These are phyloP conservation scores for Backusella mclennaniae DNA, from an alignment of 192 early-diverging fungal species.

Conservation along the genomic window DNA sequence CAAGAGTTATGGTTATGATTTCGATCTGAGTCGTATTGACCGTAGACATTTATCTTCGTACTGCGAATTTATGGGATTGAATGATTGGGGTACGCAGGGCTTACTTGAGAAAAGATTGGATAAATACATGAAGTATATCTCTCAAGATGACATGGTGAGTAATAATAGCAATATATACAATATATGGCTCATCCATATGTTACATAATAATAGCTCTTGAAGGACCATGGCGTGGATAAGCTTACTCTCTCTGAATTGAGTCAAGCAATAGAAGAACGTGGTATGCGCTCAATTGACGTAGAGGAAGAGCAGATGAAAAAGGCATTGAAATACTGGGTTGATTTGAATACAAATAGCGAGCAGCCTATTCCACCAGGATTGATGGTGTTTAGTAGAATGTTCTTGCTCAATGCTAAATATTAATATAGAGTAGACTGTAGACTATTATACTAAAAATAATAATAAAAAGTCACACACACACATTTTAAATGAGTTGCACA, in stretches of 20 bases:
- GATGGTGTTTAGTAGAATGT: conserved; percentile 53
- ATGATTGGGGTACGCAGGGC: conserved; percentile 43
- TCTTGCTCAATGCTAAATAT: conserved; percentile 49
- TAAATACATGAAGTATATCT: conserved; percentile 41
- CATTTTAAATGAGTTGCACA: no score
- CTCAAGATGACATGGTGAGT: conserved; percentile 42
- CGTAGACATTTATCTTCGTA: conserved; percentile 43
- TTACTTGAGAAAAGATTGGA: conserved; percentile 44
- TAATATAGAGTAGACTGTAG: background rate
- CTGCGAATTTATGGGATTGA: conserved; percentile 56
- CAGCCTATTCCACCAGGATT: conserved; percentile 27
- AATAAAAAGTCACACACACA: no score
- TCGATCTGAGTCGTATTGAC: conserved; percentile 45
- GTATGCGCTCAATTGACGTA: conserved; percentile 48
- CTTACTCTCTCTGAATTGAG: conserved; percentile 41
- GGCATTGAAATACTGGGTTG: conserved; percentile 48
- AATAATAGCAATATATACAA: background rate
- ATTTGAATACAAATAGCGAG: conserved; percentile 20
- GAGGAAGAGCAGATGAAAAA: conserved; percentile 39
- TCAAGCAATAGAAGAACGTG: conserved; percentile 50
- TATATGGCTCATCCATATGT: background rate
- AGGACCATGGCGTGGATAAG: conserved; percentile 39
- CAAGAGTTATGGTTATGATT: conserved; percentile 46
- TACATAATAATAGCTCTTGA: conserved; percentile 24
- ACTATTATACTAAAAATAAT: no score